Conservation (phyloP, 768 basidiomycete species). For the Lentinula raphanica region DNA sequence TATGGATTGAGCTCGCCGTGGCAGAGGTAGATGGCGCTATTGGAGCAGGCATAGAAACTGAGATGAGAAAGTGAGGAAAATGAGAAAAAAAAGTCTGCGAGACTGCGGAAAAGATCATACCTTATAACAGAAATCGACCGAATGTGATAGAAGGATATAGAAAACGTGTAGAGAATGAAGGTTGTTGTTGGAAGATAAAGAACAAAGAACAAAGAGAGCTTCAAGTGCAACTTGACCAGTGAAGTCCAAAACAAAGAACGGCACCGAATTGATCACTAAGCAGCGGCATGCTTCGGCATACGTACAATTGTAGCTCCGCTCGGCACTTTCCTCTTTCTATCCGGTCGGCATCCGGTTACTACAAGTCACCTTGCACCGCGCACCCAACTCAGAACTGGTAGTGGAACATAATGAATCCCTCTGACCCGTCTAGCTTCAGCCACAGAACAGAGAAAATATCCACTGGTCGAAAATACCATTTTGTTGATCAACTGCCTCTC, state of each 20-base stretch:
- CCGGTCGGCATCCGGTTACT: no score
- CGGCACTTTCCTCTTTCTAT: neutral
- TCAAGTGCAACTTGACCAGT: neutral
- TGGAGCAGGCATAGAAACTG: conserved; percentile 42
- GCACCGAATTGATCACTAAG: neutral
- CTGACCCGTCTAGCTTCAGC: conserved; percentile 40
- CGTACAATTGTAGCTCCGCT: conserved; percentile 16
- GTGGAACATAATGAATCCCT: conserved; percentile 45
- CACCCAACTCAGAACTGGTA: no score
- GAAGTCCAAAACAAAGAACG: conserved; percentile 8
- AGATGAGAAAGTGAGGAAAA: conserved; percentile 13
- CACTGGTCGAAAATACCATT: conserved; percentile 64
- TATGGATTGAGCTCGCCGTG: conserved; percentile 24
- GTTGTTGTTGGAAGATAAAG: conserved; percentile 12
- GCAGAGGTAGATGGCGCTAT: conserved; percentile 30
- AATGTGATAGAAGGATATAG: conserved; percentile 17
- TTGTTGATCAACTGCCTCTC: conserved; percentile 61
- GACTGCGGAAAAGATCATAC: conserved; percentile 15
- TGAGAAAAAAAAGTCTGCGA: conserved; percentile 11
- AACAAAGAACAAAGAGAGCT: conserved; percentile 11
- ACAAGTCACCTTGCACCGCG: no score
- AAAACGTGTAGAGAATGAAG: neutral
- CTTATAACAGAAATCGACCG: conserved; percentile 29
- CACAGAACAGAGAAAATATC: conserved; percentile 47
- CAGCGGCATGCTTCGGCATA: neutral